phyloP scores from a whole-genome alignment of 345 rosid species.

The Eucalyptus caleyi region DNA sequence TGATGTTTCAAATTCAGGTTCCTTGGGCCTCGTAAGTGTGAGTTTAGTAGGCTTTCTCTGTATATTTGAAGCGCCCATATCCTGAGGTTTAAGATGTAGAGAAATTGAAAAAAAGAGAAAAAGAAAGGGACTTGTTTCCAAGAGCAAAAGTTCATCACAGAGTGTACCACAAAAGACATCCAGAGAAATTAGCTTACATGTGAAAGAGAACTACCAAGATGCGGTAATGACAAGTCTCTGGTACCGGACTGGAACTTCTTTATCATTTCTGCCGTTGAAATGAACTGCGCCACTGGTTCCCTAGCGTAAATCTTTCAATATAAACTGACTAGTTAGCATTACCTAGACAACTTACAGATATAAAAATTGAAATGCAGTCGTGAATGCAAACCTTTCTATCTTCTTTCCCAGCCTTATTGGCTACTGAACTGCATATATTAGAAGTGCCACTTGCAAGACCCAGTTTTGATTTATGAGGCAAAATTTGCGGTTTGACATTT shows the following conservation, averaged over 20 bases:
- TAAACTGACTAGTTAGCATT: background rate
- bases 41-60: constrained; percentile 50
- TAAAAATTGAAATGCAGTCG: background rate
- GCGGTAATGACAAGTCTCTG: constrained; percentile 58
- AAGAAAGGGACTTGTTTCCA: background rate
- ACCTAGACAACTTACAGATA: background rate
- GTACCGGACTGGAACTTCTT: constrained; percentile 83
- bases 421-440: constrained; percentile 23
- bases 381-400: constrained; percentile 61
- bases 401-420: constrained; percentile 32
- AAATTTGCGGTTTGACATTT: constrained; percentile 52
- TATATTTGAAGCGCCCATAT: background rate
- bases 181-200: constrained; percentile 16
- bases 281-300: constrained; percentile 39
- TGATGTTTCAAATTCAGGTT: constrained; percentile 85
- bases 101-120: background rate
- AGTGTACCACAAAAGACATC: background rate
- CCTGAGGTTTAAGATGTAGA: background rate
- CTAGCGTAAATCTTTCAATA: constrained; percentile 40
- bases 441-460: constrained; percentile 43
- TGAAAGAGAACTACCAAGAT: constrained; percentile 10
- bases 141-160: background rate
- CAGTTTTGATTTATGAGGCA: constrained; percentile 72
- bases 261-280: constrained; percentile 79
- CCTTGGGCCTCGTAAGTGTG: constrained; percentile 85